Percentiles rank a stretch among this genome's conserved stretches.
phyloP scores from a whole-genome alignment of 768 basidiomycete genomes.

The Tylopilus balloui region DNA sequence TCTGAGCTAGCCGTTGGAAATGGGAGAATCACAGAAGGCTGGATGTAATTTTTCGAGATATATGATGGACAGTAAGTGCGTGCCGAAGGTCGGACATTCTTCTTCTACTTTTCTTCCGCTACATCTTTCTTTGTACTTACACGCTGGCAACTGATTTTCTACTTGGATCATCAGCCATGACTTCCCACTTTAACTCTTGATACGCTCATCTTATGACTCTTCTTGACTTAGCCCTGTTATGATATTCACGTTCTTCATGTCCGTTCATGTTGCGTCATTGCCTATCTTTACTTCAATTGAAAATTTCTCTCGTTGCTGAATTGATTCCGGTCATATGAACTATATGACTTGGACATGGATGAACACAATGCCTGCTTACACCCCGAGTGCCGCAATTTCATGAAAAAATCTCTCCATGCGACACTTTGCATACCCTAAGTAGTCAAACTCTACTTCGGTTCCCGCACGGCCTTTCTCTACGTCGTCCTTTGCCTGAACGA shows the following conservation, averaged over 20 bases:
- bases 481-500: constrained; percentile 83
- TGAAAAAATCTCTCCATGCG: constrained; percentile 61
- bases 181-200: constrained; percentile 22
- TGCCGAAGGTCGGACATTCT: constrained; percentile 41
- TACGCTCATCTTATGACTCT: constrained; percentile 30
- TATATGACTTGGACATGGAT: background rate
- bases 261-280: constrained; percentile 18
- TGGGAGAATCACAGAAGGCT: constrained; percentile 53
- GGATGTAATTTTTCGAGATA: constrained; percentile 26
- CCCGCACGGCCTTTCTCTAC: constrained; percentile 46
- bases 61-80: constrained; percentile 2
- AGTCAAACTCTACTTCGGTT: constrained; percentile 78
- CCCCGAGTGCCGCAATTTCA: constrained; percentile 47
- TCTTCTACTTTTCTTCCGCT: constrained; percentile 13
- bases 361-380: constrained; percentile 13
- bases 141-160: constrained; percentile 6
- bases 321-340: background rate
- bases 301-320: constrained; percentile 26
- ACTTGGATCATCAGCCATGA: constrained; percentile 11
- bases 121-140: constrained; percentile 4
- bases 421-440: constrained; percentile 73
- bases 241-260: constrained; percentile 41
- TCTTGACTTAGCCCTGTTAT: constrained; percentile 37
- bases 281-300: constrained; percentile 47
- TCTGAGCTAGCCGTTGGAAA: constrained; percentile 47